A percentile compares a stretch with the other conserved stretches of the same genome.
Evolutionary conservation across 352 stramenopile genomes (phyloP).

Genomic region (Globisporangium iwayamae): DNA sequence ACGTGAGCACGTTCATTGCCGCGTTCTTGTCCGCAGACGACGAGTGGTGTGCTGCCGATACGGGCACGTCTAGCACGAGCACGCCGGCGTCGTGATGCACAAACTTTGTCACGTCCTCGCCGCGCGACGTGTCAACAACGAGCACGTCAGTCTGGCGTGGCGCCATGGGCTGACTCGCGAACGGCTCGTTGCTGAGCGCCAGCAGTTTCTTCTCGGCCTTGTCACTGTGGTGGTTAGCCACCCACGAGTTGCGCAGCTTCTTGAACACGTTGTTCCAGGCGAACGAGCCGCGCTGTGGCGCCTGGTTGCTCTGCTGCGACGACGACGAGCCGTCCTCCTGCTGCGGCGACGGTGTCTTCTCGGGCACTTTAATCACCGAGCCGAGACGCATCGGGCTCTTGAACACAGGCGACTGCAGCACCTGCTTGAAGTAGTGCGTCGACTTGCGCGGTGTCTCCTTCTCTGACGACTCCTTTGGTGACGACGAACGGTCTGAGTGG

Average conservation of each 20-base stretch:
- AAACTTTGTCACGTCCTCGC: conserved; percentile 79
- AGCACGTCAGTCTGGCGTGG: conserved; percentile 65
- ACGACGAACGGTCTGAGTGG: conserved; percentile 14
- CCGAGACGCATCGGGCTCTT: conserved; percentile 74
- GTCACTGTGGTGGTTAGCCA: conserved; percentile 50
- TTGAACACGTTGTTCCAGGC: conserved; percentile 84
- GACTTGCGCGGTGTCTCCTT: conserved; percentile 53
- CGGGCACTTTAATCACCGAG: conserved; percentile 62
- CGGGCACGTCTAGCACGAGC: conserved; percentile 50
- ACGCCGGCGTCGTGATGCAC: conserved; percentile 76
- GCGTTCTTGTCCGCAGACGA: conserved; percentile 23
- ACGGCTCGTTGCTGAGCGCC: conserved; percentile 70
- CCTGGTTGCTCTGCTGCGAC: background rate
- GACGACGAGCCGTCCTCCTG: conserved; percentile 18
- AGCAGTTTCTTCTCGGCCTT: conserved; percentile 72
- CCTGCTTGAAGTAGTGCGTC: conserved; percentile 79
- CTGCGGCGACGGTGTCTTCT: conserved; percentile 45
- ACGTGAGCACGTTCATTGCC: conserved; percentile 62
- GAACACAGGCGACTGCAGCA: conserved; percentile 82
- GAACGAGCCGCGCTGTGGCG: conserved; percentile 45
- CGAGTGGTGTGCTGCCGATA: conserved; percentile 18
- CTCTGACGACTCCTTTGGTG: conserved; percentile 18
- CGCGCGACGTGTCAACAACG: conserved; percentile 73
- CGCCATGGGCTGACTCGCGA: conserved; percentile 36
- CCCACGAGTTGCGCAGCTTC: conserved; percentile 71